Percentiles rank a stretch among this genome's conserved stretches.
Conservation (phyloP, 148 eudicot genomes). For the Dianthus caryophyllus region DNA sequence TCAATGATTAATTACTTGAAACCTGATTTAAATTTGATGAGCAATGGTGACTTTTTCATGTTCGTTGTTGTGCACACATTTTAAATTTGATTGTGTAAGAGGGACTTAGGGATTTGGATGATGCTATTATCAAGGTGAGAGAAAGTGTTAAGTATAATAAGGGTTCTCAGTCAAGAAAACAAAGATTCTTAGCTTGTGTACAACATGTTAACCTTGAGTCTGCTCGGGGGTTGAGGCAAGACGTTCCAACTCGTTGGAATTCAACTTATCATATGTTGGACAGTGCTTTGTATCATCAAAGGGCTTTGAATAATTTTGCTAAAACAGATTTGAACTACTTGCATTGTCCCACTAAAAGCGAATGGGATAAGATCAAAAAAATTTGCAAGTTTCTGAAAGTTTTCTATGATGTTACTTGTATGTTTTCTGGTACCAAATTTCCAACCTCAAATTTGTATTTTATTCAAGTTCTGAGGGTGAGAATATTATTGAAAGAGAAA, state of each 20-base stretch:
- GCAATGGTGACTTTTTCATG: slow-evolving; percentile 2
- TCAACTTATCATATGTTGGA: slow-evolving; percentile 1
- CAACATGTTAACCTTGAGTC: neutral
- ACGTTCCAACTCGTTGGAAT: slow-evolving; percentile 14
- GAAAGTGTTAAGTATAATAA: slow-evolving; percentile 15
- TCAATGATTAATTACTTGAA: neutral
- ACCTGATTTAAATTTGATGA: neutral
- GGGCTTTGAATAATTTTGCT: neutral
- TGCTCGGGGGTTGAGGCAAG: slow-evolving; percentile 4
- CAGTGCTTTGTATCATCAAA: neutral
- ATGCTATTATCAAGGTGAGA: neutral
- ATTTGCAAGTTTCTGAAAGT: slow-evolving; percentile 3
- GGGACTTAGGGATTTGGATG: neutral
- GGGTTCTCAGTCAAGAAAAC: slow-evolving; percentile 8
- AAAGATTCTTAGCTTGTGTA: neutral
- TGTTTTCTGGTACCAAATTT: neutral
- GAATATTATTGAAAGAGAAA: neutral
- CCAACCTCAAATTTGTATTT: slow-evolving; percentile 9
- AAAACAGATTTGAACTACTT: neutral
- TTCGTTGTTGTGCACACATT: slow-evolving; percentile 6
- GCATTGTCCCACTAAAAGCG: neutral
- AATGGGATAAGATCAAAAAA: slow-evolving; percentile 3
- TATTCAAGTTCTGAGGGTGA: neutral
- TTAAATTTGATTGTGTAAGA: slow-evolving; percentile 7
- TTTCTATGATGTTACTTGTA: slow-evolving; percentile 3